Evolutionary conservation across 164 flowering plant species (phyloP), one percentile per base, ranked within the genome.

Genomic region (Buxus sempervirens): DNA sequence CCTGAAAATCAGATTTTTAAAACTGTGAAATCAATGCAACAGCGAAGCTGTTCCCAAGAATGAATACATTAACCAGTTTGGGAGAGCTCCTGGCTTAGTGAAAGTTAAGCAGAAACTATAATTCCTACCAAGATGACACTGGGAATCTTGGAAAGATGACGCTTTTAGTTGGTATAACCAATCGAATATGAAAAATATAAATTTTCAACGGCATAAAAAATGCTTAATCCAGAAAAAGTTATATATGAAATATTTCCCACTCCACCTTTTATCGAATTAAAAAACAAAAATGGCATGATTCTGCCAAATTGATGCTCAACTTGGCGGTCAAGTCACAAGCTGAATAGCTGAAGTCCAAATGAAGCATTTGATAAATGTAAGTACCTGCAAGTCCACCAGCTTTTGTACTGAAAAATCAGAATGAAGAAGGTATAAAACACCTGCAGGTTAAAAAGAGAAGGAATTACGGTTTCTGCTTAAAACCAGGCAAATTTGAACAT

Each of bases 311-410:
- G 12, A 10, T 45, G 14, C 18, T 45, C 16, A 45, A 45, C 24
- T 32, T 5, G 21, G 66, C 21, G 45, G 24, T 62, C 14, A 25
- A 19, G 15, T 45, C 41, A 41, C 7, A 19, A 58, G 20, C 36
- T 65, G 25, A 65, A 41, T 54, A 7, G 6, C 60, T 42, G 70
- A 42, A 57, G 19, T 28, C 25, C 61, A 22, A 25, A 24, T 1
- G 5, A 8, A 67, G 21, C 54, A 53, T 61, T 25, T 26, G 18
- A 45, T 20, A 56, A 51, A 62, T 15, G 57, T 18, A 72, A 18
- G 7, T 82, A 87, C 93, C 93, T 88, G 79, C 72, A 90, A 79
- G 70, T 87, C 81, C 71, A 84, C 85, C 26, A 79, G 82, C 49
- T 73, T 86, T 54, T 62, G 77, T 20, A 88, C 54, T 13, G 81